Conservation (phyloP, 2,329 filamentous ascomycete species). For the Penicillium corylophilum region DNA sequence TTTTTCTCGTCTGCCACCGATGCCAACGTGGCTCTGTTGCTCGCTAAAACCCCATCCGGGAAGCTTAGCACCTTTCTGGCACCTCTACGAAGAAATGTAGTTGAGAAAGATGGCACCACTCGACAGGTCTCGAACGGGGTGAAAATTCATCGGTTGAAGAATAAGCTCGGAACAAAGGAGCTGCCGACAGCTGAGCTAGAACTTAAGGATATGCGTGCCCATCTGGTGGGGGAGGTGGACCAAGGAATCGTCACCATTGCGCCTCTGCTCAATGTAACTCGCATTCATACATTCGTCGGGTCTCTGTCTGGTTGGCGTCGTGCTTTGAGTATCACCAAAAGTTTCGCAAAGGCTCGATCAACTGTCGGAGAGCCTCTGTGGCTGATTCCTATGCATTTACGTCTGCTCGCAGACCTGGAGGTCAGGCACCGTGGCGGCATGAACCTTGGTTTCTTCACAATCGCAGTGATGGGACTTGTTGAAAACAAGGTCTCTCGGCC, state of each 20-base stretch:
- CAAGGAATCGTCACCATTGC: slow-evolving; percentile 67
- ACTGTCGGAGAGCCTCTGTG: slow-evolving; percentile 39
- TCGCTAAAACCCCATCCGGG: slow-evolving; percentile 58
- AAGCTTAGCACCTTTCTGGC: slow-evolving; percentile 64
- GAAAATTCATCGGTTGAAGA: slow-evolving; percentile 66
- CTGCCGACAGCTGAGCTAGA: slow-evolving; percentile 72
- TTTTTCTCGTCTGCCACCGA: slow-evolving; percentile 70
- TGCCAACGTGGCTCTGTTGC: slow-evolving; percentile 61
- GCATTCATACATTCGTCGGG: slow-evolving; percentile 43
- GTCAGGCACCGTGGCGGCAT: slow-evolving; percentile 40
- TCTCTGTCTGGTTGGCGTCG: slow-evolving; percentile 40
- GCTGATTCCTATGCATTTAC: slow-evolving; percentile 43
- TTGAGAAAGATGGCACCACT: slow-evolving; percentile 7
- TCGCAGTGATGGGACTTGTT: slow-evolving; percentile 42
- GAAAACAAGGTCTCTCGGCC: slow-evolving; percentile 49
- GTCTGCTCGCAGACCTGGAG: slow-evolving; percentile 39
- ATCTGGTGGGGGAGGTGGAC: slow-evolving; percentile 66
- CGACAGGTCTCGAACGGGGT: slow-evolving; percentile 62
- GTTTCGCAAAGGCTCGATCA: slow-evolving; percentile 41
- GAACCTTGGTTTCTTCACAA: slow-evolving; percentile 38
- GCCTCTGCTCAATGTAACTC: slow-evolving; percentile 66
- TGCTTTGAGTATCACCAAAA: slow-evolving; percentile 41
- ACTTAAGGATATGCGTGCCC: slow-evolving; percentile 61
- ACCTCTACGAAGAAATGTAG: slow-evolving; percentile 53
- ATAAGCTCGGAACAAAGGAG: slow-evolving; percentile 62